A percentile compares a stretch with the other conserved stretches of the same genome.
Conservation (phyloP, 2,329 filamentous ascomycete genomes). For the Blumeriella jaapii region DNA sequence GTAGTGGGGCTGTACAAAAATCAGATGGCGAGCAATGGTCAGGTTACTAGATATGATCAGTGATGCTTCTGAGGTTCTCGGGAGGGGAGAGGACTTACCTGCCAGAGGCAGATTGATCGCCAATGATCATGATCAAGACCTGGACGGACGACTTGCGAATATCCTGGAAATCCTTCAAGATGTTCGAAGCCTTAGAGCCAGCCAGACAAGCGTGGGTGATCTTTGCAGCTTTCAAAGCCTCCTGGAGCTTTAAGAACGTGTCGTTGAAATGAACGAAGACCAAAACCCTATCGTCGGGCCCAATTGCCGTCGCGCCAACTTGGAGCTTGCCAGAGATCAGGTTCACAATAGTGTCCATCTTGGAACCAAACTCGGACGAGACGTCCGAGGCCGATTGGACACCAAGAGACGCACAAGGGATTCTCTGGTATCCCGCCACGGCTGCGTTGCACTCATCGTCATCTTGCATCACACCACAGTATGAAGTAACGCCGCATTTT, state of each 20-base stretch:
- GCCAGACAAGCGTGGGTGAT: conserved; percentile 30
- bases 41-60: conserved; percentile 37
- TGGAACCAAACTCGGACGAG: conserved; percentile 29
- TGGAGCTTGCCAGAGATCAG: conserved; percentile 30
- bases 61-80: neutral
- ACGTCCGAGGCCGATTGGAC: neutral
- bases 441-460: conserved; percentile 2
- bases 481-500: neutral
- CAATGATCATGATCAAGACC: conserved; percentile 45
- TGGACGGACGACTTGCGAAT: conserved; percentile 20
- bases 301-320: neutral
- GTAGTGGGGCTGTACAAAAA: conserved; percentile 48
- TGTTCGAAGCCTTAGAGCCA: conserved; percentile 22
- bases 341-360: conserved; percentile 34
- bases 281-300: conserved; percentile 36
- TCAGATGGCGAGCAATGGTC: conserved; percentile 50
- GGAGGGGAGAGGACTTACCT: conserved; percentile 33
- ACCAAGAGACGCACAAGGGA: neutral
- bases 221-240: conserved; percentile 24
- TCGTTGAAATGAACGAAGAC: conserved; percentile 43
- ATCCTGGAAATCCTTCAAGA: conserved; percentile 32
- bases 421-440: conserved; percentile 2
- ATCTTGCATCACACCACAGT: neutral
- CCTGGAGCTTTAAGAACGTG: conserved; percentile 30
- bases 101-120: conserved; percentile 46